Evolutionary conservation across 768 basidiomycete species (phyloP), one percentile per base, ranked within the genome.

Genomic region (Melanogaster broomeanus): DNA sequence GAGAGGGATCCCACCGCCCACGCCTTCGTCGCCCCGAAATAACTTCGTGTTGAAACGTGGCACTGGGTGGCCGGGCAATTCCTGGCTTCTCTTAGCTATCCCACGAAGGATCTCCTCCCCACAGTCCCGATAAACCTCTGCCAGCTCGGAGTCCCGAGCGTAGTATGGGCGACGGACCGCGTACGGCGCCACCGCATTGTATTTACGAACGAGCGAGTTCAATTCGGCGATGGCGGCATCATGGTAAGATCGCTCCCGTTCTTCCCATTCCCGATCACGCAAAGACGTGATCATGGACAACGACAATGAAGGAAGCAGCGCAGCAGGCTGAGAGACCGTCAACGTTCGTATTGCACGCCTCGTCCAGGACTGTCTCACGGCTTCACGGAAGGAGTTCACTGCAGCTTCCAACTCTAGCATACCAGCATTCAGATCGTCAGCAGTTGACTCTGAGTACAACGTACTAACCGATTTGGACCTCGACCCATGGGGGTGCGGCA

Each of bases 401-500:
- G 87, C 77, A 1, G 69, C 65, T 34, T 93, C 91, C 19, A 93
- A 77, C 55, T 90, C 88, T 88, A 46, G 7, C 24, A 4, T 61
- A 21, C 28, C 33, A 49, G 24, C n/a, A 38, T 48, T 55, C 13
- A 59, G 28, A 22, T n/a, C 28, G 22, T n/a, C 22, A 21, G 33
- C 22, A 54, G 45, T n/a, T 19, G 35, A 22, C 41, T n/a, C n/a
- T 25, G 15, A 38, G 19, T 31, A 21, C 7, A n/a, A 25, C 12
- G 9, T 19, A 65, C 79, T 41, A 55, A 83, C 86, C 87, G 49
- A 75, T 73, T 67, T 92, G 91, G 30, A 90, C 61, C 69, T 93
- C 90, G 1, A 93, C 84, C 91, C 92, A 94, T 4, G 89, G 87
- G 27, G 91, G 92, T 4, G 83, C 80, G 6, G 87, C 88, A n/a